phyloP scores from a whole-genome alignment of 176 grass and related monocot species.

The Rhynchospora breviuscula region DNA sequence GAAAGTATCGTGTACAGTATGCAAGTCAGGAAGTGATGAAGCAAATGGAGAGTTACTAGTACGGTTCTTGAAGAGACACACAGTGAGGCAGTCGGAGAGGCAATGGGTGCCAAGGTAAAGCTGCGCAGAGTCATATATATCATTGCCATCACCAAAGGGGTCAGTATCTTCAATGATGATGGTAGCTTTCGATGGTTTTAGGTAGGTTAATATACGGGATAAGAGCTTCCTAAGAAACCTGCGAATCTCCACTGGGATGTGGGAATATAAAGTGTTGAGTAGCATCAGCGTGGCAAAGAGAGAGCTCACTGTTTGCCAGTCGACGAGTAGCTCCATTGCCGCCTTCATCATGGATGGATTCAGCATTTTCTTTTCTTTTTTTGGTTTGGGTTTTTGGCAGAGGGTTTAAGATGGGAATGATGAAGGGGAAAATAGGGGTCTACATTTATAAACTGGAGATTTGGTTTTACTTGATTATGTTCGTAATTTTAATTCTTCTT shows the following conservation, averaged over 20 bases:
- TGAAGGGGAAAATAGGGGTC: slow-evolving; percentile 24
- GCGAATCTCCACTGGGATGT: slow-evolving; percentile 54
- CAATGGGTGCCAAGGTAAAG: slow-evolving; percentile 41
- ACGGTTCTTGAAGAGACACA: slow-evolving; percentile 30
- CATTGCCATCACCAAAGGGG: slow-evolving; percentile 26
- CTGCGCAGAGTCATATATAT: slow-evolving; percentile 46
- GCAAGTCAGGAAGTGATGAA: slow-evolving; percentile 40
- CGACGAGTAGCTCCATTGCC: slow-evolving; percentile 47
- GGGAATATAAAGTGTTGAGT: slow-evolving; percentile 21
- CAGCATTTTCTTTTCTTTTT: slow-evolving; percentile 34
- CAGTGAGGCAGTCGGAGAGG: slow-evolving; percentile 36
- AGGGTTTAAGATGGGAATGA: slow-evolving; percentile 38
- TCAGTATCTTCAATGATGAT: slow-evolving; percentile 71
- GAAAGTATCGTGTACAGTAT: not conserved
- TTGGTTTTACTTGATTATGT: not conserved
- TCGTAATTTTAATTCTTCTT: not conserved
- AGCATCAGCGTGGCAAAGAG: slow-evolving; percentile 54
- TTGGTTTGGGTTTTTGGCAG: slow-evolving; percentile 31
- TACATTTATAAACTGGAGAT: slow-evolving; percentile 9
- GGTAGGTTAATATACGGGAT: not conserved
- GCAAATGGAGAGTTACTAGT: slow-evolving; percentile 18
- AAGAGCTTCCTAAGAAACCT: slow-evolving; percentile 8
- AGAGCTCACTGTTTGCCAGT: slow-evolving; percentile 58
- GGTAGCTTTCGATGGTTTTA: slow-evolving; percentile 19
- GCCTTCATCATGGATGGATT: slow-evolving; percentile 19